phyloP scores from a whole-genome alignment of 1,284 basidiomycete species.

The Chalciporus sp. region DNA sequence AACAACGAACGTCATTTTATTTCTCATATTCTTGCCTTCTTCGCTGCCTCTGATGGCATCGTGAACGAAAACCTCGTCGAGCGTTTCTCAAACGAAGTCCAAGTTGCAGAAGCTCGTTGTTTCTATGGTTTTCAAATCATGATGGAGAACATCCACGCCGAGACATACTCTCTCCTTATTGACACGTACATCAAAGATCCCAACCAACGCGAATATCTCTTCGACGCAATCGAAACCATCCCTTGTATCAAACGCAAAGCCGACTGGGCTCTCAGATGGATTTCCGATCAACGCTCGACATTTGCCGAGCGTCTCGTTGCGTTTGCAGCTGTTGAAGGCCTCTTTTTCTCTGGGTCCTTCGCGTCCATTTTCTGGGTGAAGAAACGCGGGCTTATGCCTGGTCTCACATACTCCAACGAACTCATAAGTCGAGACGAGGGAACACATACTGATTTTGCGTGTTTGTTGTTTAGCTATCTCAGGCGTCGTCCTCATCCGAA shows the following conservation, averaged over 20 bases:
- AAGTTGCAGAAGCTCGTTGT: slow-evolving; percentile 93
- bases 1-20: slow-evolving; percentile 95
- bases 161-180: slow-evolving; percentile 97
- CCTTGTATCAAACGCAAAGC: slow-evolving; percentile 93
- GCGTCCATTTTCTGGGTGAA: slow-evolving; percentile 99
- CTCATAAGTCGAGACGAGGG: slow-evolving; percentile 98
- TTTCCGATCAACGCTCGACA: slow-evolving; percentile 79
- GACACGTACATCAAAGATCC: slow-evolving; percentile 97
- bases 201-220: slow-evolving; percentile 82
- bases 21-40: slow-evolving; percentile 96
- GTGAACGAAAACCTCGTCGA: slow-evolving; percentile 98
- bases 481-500: slow-evolving; percentile 80
- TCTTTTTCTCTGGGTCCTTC: slow-evolving; percentile 96
- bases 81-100: slow-evolving; percentile 94
- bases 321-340: slow-evolving; percentile 98
- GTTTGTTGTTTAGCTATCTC: slow-evolving; percentile 92
- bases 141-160: slow-evolving; percentile 98
- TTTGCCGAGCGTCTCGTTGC: slow-evolving; percentile 94
- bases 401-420: slow-evolving; percentile 96
- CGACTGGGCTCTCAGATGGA: slow-evolving; percentile 94
- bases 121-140: slow-evolving; percentile 99
- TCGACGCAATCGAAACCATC: slow-evolving; percentile 94
- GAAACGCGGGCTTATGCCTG: slow-evolving; percentile 98
- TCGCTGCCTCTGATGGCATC: slow-evolving; percentile 96
- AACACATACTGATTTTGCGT: slow-evolving; percentile 98